Base-by-base conservation (phyloP, 768 basidiomycete species). In the Podaxis pistillaris region DNA sequence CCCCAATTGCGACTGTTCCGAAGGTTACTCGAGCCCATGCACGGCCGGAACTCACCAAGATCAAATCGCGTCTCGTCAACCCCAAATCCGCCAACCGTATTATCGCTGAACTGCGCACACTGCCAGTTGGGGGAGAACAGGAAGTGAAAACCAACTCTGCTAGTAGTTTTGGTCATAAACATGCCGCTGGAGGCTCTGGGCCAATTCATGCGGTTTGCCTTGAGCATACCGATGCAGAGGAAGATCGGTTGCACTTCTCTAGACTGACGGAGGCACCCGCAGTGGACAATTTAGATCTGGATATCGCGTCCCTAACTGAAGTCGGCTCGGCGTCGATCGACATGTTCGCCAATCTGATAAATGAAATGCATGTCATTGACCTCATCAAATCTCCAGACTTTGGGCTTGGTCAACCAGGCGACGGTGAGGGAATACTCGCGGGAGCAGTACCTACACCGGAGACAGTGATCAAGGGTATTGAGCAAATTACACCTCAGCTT, bases 151-250 rank as follows among this genome's bases (percentile, higher is more conserved):
- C 67, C 36, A 64, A 66, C 38, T 59, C 67, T 28, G 68, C 68
- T 33, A 63, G 67, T 19, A 55, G 63, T 9, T 44, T 66, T 26
- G 51, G 44, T 19, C 36, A 51, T 36, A 58, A 36, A 36, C 36
- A 53, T 54, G 36, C 54, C 36, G 52, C 64, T 47, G 50, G 60
- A 22, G 58, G 40, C 28, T 30, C 37, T 54, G 69, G 76, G 3
- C 90, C 90, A 22, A 90, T 93, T 30, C 91, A 88, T 68, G 92
- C 90, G 0, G 91, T 93, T 22, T 93, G 89, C 67, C 80, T 94
- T 41, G 81, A 78, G 33, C 78, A 79, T 65, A 70, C 84, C 1
- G 92, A 94, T 60, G 80, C 72, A 7, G 89, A 92, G 67, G 83
- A 81, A 30, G 78, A 90, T 12, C 72, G 78, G 26, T 76, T 81